phyloP scores from a whole-genome alignment of 306 rosid genomes.

The Alnus glutinosa region DNA sequence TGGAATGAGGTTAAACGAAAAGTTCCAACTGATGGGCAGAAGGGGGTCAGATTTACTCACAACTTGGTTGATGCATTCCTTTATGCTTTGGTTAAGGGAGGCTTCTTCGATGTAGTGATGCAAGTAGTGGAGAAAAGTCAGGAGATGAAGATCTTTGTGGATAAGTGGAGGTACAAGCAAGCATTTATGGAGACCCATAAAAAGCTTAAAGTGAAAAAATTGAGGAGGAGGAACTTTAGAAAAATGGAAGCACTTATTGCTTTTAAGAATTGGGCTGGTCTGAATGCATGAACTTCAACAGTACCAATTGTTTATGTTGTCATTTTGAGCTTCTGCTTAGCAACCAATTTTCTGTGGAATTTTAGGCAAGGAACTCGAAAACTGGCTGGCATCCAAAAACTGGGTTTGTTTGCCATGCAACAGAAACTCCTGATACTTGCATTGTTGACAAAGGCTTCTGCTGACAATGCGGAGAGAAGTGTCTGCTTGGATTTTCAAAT shows the following conservation, averaged over 20 bases:
- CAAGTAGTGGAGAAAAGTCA: constrained; percentile 87
- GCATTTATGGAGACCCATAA: constrained; percentile 96
- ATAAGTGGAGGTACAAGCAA: constrained; percentile 97
- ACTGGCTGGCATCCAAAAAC: constrained; percentile 15
- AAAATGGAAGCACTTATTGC: constrained; percentile 89
- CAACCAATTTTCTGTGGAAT: constrained; percentile 20
- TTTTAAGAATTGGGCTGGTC: constrained; percentile 98
- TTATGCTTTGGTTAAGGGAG: constrained; percentile 92
- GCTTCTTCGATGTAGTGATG: constrained; percentile 94
- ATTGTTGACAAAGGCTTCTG: not conserved
- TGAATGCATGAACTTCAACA: constrained; percentile 51
- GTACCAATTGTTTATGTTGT: constrained; percentile 13
- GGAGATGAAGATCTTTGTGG: constrained; percentile 88
- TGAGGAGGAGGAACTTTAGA: constrained; percentile 68
- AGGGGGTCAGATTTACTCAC: constrained; percentile 65
- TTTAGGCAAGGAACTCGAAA: constrained; percentile 19
- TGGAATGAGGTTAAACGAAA: constrained; percentile 91
- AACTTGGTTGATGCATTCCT: constrained; percentile 85
- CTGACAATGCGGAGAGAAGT: not conserved
- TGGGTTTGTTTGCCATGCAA: constrained; percentile 10
- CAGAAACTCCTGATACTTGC: not conserved
- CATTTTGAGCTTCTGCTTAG: constrained; percentile 16
- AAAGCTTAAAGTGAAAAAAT: constrained; percentile 74
- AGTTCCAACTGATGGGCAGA: constrained; percentile 55
- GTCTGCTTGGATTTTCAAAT: not conserved